Evolutionary conservation across 495 filamentous ascomycete species (phyloP), one percentile per base, ranked within the genome.

Genomic region (Trichoderma reesei): DNA sequence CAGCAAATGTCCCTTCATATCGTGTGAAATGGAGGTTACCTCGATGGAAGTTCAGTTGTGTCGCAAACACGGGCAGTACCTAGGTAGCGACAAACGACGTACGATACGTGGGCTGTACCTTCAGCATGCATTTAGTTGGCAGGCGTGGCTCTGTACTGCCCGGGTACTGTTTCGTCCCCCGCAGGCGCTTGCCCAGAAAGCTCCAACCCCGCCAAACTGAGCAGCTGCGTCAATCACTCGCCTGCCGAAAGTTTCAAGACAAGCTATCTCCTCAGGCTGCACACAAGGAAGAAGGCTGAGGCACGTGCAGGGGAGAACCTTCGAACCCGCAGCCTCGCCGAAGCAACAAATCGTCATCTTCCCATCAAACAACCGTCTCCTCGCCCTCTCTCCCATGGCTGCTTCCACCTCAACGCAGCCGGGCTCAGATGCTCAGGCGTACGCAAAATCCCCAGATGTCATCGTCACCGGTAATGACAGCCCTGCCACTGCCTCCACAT

Each of bases 251-350:
- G n/a, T 26, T 54, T 54, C 46, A 3, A 54, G 46, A 9, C 26
- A 31, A 18, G 46, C 46, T 16, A n/a, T 54, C 46, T 26, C 26
- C 26, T 26, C 26, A 0, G 26, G 26, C n/a, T 18, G 14, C 46
- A 54, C n/a, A 33, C 46, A 54, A 16, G 10, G 20, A 54, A 20
- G 51, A 56, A 56, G 51, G 51, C 51, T 56, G 51, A 56, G 51
- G 51, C 51, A 56, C 51, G 51, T 56, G 51, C 51, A 56, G 48
- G 8, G 9, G 31, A 34, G 26, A 26, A 1, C 26, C 51, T 34
- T 34, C 26, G 1, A 33, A n/a, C 18, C 18, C 34, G 4, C 51
- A 56, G 51, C 51, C 51, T 56, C 18, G 31, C 51, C 51, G 38
- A 34, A 56, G 9, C 51, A 34, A 14, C 31, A 56, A 34, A 13